phyloP scores from a whole-genome alignment of 345 rosid genomes.

The Punica granatum region DNA sequence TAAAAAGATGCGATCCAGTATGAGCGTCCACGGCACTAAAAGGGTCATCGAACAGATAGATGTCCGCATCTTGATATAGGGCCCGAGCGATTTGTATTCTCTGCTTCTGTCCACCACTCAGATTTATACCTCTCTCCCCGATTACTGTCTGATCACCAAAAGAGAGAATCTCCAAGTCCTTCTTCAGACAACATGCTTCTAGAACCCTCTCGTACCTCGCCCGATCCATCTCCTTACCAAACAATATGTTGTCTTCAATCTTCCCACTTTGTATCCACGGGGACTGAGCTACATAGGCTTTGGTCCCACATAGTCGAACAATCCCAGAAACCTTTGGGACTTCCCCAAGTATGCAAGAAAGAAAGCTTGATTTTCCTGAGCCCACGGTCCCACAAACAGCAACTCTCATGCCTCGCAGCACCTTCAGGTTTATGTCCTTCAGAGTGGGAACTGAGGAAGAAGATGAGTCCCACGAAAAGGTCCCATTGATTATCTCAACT shows the following conservation, averaged over 20 bases:
- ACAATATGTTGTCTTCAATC: constrained; percentile 76
- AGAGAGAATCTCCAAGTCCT: constrained; percentile 65
- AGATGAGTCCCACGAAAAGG: constrained; percentile 51
- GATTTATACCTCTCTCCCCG: constrained; percentile 82
- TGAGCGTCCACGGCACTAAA: constrained; percentile 91
- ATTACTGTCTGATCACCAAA: constrained; percentile 76
- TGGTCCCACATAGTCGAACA: constrained; percentile 52
- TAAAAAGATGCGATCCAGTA: constrained; percentile 77
- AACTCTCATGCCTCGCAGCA: constrained; percentile 49
- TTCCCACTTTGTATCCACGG: constrained; percentile 91
- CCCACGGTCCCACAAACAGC: constrained; percentile 82
- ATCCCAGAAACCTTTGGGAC: constrained; percentile 57
- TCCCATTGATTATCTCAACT: constrained; percentile 41
- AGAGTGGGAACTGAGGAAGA: constrained; percentile 38
- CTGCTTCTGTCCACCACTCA: constrained; percentile 91
- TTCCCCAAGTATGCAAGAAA: constrained; percentile 67
- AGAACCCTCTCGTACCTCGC: constrained; percentile 51
- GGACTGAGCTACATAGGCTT: constrained; percentile 75
- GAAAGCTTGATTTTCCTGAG: constrained; percentile 72
- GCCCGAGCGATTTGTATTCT: constrained; percentile 82
- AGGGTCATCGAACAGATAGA: constrained; percentile 84
- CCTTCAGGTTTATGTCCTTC: constrained; percentile 44
- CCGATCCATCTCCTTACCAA: constrained; percentile 62
- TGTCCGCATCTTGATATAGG: constrained; percentile 77
- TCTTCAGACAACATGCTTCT: constrained; percentile 63